These are phyloP conservation scores for Aspergillus quadrilineatus DNA, from an alignment of 2,329 filamentous ascomycete genomes.

Conservation along the genomic window DNA sequence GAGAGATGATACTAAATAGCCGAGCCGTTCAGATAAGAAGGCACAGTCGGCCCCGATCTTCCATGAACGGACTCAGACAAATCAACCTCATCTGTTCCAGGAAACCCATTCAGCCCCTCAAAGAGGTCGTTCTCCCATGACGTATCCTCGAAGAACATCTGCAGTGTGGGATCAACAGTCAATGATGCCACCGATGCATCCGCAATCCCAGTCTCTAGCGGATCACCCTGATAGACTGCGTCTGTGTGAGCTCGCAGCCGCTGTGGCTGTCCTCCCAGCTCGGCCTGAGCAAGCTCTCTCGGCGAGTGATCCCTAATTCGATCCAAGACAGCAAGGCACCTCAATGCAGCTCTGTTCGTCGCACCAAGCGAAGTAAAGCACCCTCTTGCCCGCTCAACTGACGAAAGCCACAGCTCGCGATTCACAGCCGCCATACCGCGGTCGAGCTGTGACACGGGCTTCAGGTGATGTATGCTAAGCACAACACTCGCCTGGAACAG, in stretches of 20 bases:
- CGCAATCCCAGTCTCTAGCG: background rate
- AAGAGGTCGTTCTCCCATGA: constrained; percentile 17
- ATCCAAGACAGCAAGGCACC: constrained; percentile 18
- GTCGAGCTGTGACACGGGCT: background rate
- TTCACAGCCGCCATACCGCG: background rate
- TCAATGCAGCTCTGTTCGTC: constrained; percentile 15
- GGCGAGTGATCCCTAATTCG: constrained; percentile 6
- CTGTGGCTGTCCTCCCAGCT: too few species aligned
- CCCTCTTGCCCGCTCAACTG: constrained; percentile 13
- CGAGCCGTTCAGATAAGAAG: background rate
- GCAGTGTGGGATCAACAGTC: constrained; percentile 19
- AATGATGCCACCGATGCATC: background rate
- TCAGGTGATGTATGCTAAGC: constrained; percentile 15
- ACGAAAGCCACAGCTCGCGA: constrained; percentile 17
- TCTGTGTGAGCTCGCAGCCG: background rate
- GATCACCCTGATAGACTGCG: background rate
- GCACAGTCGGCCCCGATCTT: background rate
- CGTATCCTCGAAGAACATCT: constrained; percentile 20
- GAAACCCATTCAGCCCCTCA: constrained; percentile 17
- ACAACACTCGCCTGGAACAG: constrained; percentile 25
- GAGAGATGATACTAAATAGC: too few species aligned
- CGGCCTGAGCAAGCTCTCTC: background rate
- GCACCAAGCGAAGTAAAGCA: constrained; percentile 14
- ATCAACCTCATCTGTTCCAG: constrained; percentile 13
- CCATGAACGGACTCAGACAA: constrained; percentile 10